Percentiles rank a stretch among this genome's conserved stretches.
phyloP scores from a whole-genome alignment of 768 basidiomycete genomes.

The Leccinellum rugosiceps region DNA sequence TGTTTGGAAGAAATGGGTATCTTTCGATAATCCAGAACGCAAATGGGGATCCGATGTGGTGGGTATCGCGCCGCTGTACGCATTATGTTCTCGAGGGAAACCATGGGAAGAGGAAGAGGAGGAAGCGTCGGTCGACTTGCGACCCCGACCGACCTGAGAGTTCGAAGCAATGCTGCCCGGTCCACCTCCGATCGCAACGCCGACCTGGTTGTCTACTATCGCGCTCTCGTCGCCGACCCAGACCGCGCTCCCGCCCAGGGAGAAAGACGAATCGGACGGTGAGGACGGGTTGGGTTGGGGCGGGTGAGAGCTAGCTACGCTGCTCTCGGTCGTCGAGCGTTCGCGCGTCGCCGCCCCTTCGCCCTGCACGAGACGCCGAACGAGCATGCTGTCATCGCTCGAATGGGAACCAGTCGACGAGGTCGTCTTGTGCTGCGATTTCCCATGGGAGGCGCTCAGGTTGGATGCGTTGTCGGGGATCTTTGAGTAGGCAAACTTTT shows the following conservation, averaged over 20 bases:
- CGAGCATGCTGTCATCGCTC: conserved; percentile 65
- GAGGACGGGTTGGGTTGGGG: conserved; percentile 42
- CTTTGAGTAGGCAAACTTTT: conserved; percentile 57
- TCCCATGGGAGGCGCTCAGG: conserved; percentile 13
- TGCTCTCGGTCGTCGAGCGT: conserved; percentile 41
- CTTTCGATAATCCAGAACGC: conserved; percentile 58
- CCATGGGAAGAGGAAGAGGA: conserved; percentile 61
- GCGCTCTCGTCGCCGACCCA: conserved; percentile 80
- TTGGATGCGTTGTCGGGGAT: conserved; percentile 13
- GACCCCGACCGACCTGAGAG: conserved; percentile 46
- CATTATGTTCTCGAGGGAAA: conserved; percentile 39
- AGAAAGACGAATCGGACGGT: conserved; percentile 72
- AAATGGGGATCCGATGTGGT: conserved; percentile 45
- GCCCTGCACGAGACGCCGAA: conserved; percentile 28
- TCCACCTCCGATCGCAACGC: conserved; percentile 39
- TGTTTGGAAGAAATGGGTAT: conserved; percentile 94
- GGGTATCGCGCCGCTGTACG: conserved; percentile 36
- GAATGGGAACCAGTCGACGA: conserved; percentile 61
- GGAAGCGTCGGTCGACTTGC: conserved; percentile 71
- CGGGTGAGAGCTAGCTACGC: conserved; percentile 30
- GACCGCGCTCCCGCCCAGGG: conserved; percentile 75
- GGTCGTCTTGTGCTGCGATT: conserved; percentile 44
- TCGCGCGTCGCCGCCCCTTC: conserved; percentile 39
- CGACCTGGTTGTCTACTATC: conserved; percentile 41
- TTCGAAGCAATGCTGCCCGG: conserved; percentile 45